A percentile compares a stretch with the other conserved stretches of the same genome.
Conservation (phyloP, 148 eudicot genomes). For the Chenopodium album region DNA sequence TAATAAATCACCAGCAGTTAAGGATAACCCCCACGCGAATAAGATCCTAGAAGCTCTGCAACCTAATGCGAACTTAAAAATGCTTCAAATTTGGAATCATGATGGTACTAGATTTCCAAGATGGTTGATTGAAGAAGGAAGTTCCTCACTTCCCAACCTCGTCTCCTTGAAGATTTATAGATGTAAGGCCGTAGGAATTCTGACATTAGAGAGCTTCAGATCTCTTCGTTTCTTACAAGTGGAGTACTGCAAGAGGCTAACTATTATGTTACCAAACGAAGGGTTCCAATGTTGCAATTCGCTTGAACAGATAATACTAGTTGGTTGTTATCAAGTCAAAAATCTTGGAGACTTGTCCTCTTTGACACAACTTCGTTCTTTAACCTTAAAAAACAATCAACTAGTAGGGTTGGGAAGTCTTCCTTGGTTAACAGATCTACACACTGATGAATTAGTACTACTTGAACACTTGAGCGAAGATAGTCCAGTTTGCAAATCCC, state of each 20-base stretch:
- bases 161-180: no score
- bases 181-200: no score
- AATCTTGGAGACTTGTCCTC: constrained; percentile 9
- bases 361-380: background rate
- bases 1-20: no score
- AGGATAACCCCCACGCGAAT: no score
- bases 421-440: background rate
- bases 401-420: constrained; percentile 5
- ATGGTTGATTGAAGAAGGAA: no score
- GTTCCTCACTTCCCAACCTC: no score
- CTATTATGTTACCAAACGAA: constrained; percentile 6
- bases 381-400: no score
- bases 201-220: no score
- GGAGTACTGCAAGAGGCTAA: background rate
- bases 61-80: no score
- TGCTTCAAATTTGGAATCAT: no score
- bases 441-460: background rate
- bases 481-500: background rate
- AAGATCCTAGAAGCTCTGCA: no score
- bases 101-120: no score
- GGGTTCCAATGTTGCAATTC: constrained; percentile 16
- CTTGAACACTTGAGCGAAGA: background rate
- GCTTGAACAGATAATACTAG: background rate
- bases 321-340: background rate
- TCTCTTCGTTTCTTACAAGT: background rate